These are phyloP conservation scores for Colletotrichum acutatum DNA, from an alignment of 2,329 filamentous ascomycete species.

Conservation along the genomic window DNA sequence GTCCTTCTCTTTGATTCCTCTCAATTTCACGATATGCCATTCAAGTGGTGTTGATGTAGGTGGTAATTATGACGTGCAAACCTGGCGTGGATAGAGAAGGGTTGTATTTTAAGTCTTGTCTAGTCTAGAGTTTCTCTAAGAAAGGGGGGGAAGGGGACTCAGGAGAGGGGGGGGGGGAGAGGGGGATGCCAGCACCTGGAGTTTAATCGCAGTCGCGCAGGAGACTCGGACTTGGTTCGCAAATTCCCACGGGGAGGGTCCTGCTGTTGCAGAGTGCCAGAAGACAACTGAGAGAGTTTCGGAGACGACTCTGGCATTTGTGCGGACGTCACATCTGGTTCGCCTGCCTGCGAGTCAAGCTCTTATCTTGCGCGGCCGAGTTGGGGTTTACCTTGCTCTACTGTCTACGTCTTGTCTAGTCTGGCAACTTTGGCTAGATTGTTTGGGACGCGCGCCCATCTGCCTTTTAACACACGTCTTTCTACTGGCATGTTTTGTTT, in stretches of 20 bases:
- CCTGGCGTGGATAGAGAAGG: not conserved
- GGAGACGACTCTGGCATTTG: not conserved
- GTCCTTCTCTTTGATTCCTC: not conserved
- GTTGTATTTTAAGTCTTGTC: not conserved
- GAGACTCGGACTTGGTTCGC: not conserved
- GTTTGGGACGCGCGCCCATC: not conserved
- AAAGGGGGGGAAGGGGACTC: too few species aligned
- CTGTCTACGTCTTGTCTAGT: too few species aligned
- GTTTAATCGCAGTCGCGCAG: not conserved
- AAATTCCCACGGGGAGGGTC: not conserved
- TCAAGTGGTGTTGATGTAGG: not conserved
- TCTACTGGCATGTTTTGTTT: not conserved
- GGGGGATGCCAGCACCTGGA: not conserved
- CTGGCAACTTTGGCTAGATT: too few species aligned
- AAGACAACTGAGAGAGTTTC: not conserved
- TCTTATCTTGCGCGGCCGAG: not conserved
- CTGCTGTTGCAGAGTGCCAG: not conserved
- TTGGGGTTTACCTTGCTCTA: not conserved
- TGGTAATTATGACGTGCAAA: not conserved
- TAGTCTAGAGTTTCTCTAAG: not conserved
- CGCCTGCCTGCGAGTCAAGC: not conserved
- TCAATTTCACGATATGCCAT: not conserved
- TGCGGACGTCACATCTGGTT: not conserved
- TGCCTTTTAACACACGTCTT: not conserved
- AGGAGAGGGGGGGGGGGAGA: too few species aligned